phyloP scores from a whole-genome alignment of 345 rosid genomes.

The Mallotus nudiflorus region DNA sequence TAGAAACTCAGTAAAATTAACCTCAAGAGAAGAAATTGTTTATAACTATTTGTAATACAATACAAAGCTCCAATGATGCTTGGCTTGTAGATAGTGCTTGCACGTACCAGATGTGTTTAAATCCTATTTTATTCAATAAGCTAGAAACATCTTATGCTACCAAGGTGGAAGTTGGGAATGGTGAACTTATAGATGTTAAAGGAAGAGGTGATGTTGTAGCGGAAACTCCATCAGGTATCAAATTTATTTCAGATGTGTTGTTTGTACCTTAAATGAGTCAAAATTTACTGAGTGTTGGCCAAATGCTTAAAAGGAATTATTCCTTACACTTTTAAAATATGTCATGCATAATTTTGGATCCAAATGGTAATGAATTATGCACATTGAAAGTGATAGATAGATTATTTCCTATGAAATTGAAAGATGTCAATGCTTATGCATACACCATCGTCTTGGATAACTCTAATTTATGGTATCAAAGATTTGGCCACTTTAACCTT shows the following conservation, averaged over 20 bases:
- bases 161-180: background rate
- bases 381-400: background rate
- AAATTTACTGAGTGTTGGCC: background rate
- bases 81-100: too few relatives aligned
- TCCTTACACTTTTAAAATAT: background rate
- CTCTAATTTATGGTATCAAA: too few relatives aligned
- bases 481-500: too few relatives aligned
- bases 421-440: background rate
- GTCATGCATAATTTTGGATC: too few relatives aligned
- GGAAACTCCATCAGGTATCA: background rate
- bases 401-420: background rate
- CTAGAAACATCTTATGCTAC: too few relatives aligned
- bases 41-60: background rate
- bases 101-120: too few relatives aligned
- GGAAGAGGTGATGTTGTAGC: background rate
- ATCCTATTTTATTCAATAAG: too few relatives aligned
- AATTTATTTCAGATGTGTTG: background rate
- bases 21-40: background rate
- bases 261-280: background rate
- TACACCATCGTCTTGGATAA: too few relatives aligned
- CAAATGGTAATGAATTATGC: background rate
- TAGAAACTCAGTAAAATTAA: background rate
- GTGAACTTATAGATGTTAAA: background rate
- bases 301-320: background rate
- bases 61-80: background rate